Evolutionary conservation across 2,329 filamentous ascomycete species (phyloP), one percentile per base, ranked within the genome.

Genomic region (Macrophomina phaseolina): DNA sequence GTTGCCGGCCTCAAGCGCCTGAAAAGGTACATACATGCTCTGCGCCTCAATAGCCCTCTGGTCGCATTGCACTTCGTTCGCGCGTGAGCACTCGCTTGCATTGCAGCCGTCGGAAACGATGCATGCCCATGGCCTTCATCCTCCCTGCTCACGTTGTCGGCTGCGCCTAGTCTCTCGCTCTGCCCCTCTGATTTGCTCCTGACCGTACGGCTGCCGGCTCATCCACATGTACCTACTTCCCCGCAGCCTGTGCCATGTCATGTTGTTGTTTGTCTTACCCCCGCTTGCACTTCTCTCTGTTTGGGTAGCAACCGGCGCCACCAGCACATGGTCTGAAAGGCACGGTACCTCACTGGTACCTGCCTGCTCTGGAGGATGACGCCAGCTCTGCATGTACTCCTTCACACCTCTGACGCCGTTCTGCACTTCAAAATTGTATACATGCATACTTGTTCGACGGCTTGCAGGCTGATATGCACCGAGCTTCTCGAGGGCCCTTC

Each of bases 181-280:
- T n/a, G 14, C n/a, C n/a, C 28, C 12, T 28, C n/a, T 62, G 58
- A 38, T 62, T 51, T 62, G 45, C 30, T 32, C 58, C n/a, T 16
- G 3, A 16, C 16, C 11, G n/a, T 32, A 36, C 42, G 30, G 42
- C 45, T 49, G 58, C 58, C 45, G 58, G 56, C 40, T 46, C 56
- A 32, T 46, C 56, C 38, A 16, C 58, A 49, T 62, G 58, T 49
- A 49, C 58, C 58, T 62, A 42, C 58, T 62, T 62, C 58, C 58
- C 58, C 58, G 58, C 58, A 62, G 45, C 58, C 58, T 51, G 45
- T 51, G 58, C 14, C 56, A 60, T 60, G 38, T 9, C 23, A 42
- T 45, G 18, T 23, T 34, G 28, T 62, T 62, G 42, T 49, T 62
- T 62, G 58, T 61, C 58, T 62, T 45, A 36, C 58, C 52, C 36